A percentile compares a stretch with the other conserved stretches of the same genome.
These are phyloP conservation scores for Phytophthora hibernalis DNA, from an alignment of 352 stramenopile genomes.

Conservation along the genomic window DNA sequence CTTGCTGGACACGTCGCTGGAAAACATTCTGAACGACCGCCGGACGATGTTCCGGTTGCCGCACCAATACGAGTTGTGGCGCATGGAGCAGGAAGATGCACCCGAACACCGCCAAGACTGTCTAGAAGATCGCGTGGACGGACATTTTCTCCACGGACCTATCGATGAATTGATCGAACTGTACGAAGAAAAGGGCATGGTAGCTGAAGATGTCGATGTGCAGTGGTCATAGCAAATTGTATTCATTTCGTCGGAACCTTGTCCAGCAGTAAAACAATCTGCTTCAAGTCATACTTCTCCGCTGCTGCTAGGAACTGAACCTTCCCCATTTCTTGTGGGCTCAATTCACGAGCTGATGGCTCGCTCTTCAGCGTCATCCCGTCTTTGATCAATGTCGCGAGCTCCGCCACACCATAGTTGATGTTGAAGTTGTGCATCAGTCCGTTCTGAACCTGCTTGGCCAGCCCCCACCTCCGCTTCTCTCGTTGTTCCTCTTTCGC, in stretches of 20 bases:
- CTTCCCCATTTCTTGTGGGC: slow-evolving; percentile 55
- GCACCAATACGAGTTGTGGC: slow-evolving; percentile 66
- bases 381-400: slow-evolving; percentile 69
- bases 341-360: slow-evolving; percentile 35
- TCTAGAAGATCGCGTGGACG: slow-evolving; percentile 50
- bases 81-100: slow-evolving; percentile 77
- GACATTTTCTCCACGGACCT: slow-evolving; percentile 49
- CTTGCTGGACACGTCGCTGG: slow-evolving; percentile 65
- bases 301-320: slow-evolving; percentile 70
- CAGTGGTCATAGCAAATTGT: slow-evolving; percentile 33
- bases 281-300: slow-evolving; percentile 84
- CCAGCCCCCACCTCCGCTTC: slow-evolving; percentile 74
- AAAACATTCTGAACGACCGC: slow-evolving; percentile 54
- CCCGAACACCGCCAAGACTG: slow-evolving; percentile 41
- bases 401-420: slow-evolving; percentile 75
- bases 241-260: slow-evolving; percentile 58
- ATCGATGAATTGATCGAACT: slow-evolving; percentile 62
- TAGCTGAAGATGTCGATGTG: slow-evolving; percentile 50
- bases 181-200: slow-evolving; percentile 63
- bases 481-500: slow-evolving; percentile 67
- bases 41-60: slow-evolving; percentile 59
- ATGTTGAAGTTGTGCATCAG: slow-evolving; percentile 75
- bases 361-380: slow-evolving; percentile 51
- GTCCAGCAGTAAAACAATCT: slow-evolving; percentile 65
- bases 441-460: slow-evolving; percentile 77